phyloP scores from a whole-genome alignment of 495 filamentous ascomycete genomes.

The Talaromyces thailandensis region DNA sequence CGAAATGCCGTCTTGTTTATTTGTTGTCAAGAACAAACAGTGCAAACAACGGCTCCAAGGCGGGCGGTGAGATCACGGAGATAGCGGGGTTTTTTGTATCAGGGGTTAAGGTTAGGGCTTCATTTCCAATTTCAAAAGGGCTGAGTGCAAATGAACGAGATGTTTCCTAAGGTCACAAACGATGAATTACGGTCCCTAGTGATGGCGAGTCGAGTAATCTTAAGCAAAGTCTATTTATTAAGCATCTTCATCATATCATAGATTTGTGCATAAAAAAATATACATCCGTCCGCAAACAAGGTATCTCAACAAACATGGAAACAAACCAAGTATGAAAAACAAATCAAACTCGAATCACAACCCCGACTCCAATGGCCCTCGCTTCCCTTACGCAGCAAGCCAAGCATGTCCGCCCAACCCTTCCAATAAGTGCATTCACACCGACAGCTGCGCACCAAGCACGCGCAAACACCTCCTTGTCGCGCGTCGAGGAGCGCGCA shows the following conservation, averaged over 20 bases:
- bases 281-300: background rate
- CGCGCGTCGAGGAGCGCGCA: constrained; percentile 37
- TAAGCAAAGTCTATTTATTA: background rate
- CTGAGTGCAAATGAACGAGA: too few relatives aligned
- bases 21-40: constrained; percentile 16
- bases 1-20: background rate
- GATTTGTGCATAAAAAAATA: background rate
- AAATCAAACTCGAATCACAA: constrained; percentile 51
- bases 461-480: constrained; percentile 55
- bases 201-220: background rate
- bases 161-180: too few relatives aligned
- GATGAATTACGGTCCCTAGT: too few relatives aligned
- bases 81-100: background rate
- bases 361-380: constrained; percentile 53
- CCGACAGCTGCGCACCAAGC: constrained; percentile 63
- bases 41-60: background rate
- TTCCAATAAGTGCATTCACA: constrained; percentile 58
- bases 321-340: background rate
- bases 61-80: background rate
- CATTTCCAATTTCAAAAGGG: too few relatives aligned
- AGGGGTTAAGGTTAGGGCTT: background rate
- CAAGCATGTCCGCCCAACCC: constrained; percentile 53
- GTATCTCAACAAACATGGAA: background rate
- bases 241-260: background rate
- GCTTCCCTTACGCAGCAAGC: constrained; percentile 65